Evolutionary conservation across 2,329 filamentous ascomycete species (phyloP).

Genomic region (Pleomassaria siparia): DNA sequence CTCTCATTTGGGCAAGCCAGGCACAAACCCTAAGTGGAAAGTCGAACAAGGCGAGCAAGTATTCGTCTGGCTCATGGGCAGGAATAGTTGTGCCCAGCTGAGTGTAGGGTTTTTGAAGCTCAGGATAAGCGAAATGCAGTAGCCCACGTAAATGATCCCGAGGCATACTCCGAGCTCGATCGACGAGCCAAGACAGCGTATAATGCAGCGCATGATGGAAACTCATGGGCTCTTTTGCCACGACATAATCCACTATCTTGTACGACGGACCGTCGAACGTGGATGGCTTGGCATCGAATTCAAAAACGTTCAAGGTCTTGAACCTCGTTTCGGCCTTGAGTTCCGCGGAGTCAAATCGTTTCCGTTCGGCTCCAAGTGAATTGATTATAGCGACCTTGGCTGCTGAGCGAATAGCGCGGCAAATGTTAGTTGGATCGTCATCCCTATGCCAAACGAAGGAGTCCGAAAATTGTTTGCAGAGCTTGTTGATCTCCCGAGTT

Average conservation of each 20-base stretch:
- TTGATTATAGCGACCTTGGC: conserved; percentile 85
- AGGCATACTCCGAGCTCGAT: conserved; percentile 77
- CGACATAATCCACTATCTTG: conserved; percentile 72
- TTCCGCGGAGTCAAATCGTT: conserved; percentile 82
- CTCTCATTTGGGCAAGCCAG: conserved; percentile 97
- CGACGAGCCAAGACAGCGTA: conserved; percentile 91
- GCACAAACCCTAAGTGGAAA: conserved; percentile 90
- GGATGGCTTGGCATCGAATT: conserved; percentile 63
- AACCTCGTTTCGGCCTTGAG: conserved; percentile 85
- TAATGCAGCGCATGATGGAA: conserved; percentile 98
- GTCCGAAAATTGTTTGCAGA: conserved; percentile 85
- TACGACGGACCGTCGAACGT: conserved; percentile 53
- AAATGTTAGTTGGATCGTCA: conserved; percentile 67
- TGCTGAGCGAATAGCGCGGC: conserved; percentile 69
- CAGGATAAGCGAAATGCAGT: conserved; percentile 70
- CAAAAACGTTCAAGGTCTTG: conserved; percentile 74
- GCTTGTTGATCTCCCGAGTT: conserved; percentile 89
- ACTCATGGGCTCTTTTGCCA: conserved; percentile 88
- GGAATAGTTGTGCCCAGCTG: conserved; percentile 63
- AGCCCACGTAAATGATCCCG: conserved; percentile 67
- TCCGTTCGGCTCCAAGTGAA: conserved; percentile 84
- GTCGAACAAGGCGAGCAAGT: conserved; percentile 85
- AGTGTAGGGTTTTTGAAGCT: conserved; percentile 64
- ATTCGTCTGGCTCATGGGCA: conserved; percentile 69
- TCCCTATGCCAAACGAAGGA: conserved; percentile 72